Percentiles rank a stretch among this genome's conserved stretches.
These are phyloP conservation scores for Pterulicium gracile DNA, from an alignment of 1,284 basidiomycete genomes.

Conservation along the genomic window DNA sequence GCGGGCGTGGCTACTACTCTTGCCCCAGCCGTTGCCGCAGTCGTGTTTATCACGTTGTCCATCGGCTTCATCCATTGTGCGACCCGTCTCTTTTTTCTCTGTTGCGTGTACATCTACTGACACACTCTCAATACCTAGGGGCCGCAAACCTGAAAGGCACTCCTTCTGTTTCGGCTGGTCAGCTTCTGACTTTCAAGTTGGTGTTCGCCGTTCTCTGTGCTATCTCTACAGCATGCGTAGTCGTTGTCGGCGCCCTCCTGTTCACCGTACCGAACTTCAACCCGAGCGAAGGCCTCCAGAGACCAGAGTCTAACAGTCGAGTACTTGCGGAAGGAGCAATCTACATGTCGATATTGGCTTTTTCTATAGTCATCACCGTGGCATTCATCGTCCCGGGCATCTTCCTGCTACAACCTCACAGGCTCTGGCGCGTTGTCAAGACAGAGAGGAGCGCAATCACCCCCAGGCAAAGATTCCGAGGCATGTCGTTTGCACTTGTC, in stretches of 20 bases:
- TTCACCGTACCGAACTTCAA: constrained; percentile 33
- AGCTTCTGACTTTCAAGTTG: constrained; percentile 53
- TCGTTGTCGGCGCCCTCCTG: constrained; percentile 53
- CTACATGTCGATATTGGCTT: constrained; percentile 54
- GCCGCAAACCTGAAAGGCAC: constrained; percentile 39
- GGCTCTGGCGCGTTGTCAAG: constrained; percentile 43
- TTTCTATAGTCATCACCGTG: constrained; percentile 55
- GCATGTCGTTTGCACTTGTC: constrained; percentile 26
- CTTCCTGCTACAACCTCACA: constrained; percentile 56
- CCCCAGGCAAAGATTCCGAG: constrained; percentile 69
- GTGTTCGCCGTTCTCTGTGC: constrained; percentile 54
- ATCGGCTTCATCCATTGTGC: constrained; percentile 46
- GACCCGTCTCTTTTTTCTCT: constrained; percentile 16
- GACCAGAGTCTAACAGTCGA: constrained; percentile 38
- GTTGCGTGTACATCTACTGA: constrained; percentile 8
- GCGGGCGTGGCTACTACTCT: constrained; percentile 57
- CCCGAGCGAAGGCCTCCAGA: constrained; percentile 10
- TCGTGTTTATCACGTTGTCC: constrained; percentile 45
- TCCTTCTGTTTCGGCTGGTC: constrained; percentile 49
- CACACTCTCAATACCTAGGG: constrained; percentile 22
- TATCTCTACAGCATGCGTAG: constrained; percentile 49
- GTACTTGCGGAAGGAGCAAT: constrained; percentile 60
- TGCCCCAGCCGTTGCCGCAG: constrained; percentile 51
- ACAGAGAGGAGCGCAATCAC: constrained; percentile 51
- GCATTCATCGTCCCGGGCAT: constrained; percentile 63